Evolutionary conservation across 306 rosid species (phyloP), one percentile per base, ranked within the genome.

Genomic region (Vigna mungo): DNA sequence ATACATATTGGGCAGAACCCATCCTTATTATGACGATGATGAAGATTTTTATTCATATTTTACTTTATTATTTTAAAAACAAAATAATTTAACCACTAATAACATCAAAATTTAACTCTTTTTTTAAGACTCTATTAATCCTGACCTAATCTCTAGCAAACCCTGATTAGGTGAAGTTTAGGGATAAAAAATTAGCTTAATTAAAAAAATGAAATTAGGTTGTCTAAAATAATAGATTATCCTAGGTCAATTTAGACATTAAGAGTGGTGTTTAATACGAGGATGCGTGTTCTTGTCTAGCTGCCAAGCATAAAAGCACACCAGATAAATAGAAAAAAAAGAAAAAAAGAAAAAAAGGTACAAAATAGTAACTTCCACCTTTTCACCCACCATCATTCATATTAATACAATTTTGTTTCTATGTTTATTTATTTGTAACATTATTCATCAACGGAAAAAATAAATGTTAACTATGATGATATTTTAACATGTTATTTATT

Each of bases 291-390:
- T 27, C 1, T 3, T 3, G 20, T 60, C 41, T 61, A 61, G 67
- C 67, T 61, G 67, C 67, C 67, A 61, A 61, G 44, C 67, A 61
- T 13, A 41, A 41, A 41, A 41, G 2, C 44, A 39, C 41, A 6
- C 41, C 2, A 1, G 2, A 5, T 36, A 1, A 36, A 36, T 6
- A 36, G 1, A 39, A 37, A 7, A 37, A 2, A 9, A 2, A 41
- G 13, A 2, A 39, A 37, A 7, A 37, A 2, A 9, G 0, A 41
- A 25, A 2, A 59, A 14, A 25, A 2, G 41, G 18, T 59, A 36
- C 64, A 41, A 59, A 61, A 61, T 15, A 49, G 54, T 49, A 5
- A 1, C 6, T 30, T 30, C 21, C 21, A 61, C 67, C 65, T 59
- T 59, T 25, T 59, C 18, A 59, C 27, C 17, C 18, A 27, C 65